A percentile compares a stretch with the other conserved stretches of the same genome.
phyloP scores from a whole-genome alignment of 2,329 filamentous ascomycete genomes.

The Aspergillus sp. region DNA sequence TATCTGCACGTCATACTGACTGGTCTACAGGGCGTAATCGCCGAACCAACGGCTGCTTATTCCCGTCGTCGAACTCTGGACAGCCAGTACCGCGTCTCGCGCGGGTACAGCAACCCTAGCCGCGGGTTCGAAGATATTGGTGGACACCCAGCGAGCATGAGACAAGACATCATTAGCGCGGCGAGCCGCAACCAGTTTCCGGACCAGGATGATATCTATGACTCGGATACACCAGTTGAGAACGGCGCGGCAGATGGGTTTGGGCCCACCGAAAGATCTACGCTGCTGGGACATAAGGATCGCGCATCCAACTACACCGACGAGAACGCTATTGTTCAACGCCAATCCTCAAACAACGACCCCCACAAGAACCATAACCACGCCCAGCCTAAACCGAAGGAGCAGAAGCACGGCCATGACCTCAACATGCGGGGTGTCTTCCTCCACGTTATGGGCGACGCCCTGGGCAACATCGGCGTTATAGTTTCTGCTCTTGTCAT shows the following conservation, averaged over 20 bases:
- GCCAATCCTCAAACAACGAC: conserved; percentile 28
- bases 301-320: conserved; percentile 35
- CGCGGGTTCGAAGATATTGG: conserved; percentile 67
- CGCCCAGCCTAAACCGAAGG: conserved; percentile 63
- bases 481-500: conserved; percentile 74
- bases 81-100: conserved; percentile 27
- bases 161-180: conserved; percentile 91
- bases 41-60: conserved; percentile 28
- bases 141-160: conserved; percentile 85
- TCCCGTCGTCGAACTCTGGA: conserved; percentile 29
- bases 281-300: conserved; percentile 45
- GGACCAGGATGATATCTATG: conserved; percentile 54
- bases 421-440: conserved; percentile 89
- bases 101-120: conserved; percentile 54
- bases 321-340: conserved; percentile 19
- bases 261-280: conserved; percentile 46
- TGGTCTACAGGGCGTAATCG: conserved; percentile 28
- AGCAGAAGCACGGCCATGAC: conserved; percentile 59
- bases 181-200: conserved; percentile 68
- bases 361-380: conserved; percentile 77
- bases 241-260: conserved; percentile 52
- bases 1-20: conserved; percentile 1
- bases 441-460: conserved; percentile 58
- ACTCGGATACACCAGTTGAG: conserved; percentile 55
- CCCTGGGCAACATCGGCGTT: conserved; percentile 50